Base-by-base conservation (phyloP, 2,329 filamentous ascomycete genomes). In the Neoascochyta sp. region DNA sequence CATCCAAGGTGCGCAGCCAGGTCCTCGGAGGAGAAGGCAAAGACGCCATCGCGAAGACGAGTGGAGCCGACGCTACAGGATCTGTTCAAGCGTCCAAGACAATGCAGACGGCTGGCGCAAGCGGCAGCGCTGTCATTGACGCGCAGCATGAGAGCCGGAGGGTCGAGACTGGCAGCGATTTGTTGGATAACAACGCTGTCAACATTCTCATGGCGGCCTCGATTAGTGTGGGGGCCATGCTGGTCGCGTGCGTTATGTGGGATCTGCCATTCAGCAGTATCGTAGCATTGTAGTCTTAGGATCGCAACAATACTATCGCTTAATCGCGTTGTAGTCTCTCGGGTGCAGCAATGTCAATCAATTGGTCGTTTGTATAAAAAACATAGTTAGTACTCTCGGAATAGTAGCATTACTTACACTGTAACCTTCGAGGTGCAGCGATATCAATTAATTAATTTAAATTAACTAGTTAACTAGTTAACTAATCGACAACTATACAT, bases 151-250 rank as follows among this genome's bases (percentile, higher is more conserved):
- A 69, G 34, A 71, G 66, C 22, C 50, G 67, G 41, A 76, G 76
- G 50, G 69, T 67, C 65, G 76, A 85, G 60, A 83, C 75, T 40
- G 63, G 83, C 70, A 46, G 71, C 66, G 76, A 95, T 57, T 60
- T 93, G 39, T 69, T 98, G 34, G 88, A 94, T 63, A 98, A 98
- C 63, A 98, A 98, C 62, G 84, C 86, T 32, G 88, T 98, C 50
- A 98, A 98, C 62, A 78, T 95, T 35, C 62, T 90, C 34, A 96
- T 95, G 90, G 89, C 90, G 0, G 73, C 78, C 9, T 71, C 72
- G 4, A 89, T 94, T 76, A 95, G 86, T 57, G 44, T 88, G 11
- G 77, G 81, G 4, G 84, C 81, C 4, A 93, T 96, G 78, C 69
- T 55, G n/a, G 46, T 39, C 2, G 52, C 60, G 3, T 50, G 46